Percentiles rank a stretch among this genome's conserved stretches.
These are phyloP conservation scores for Stentor coeruleus DNA, from an alignment of 73 alveolate species.

Conservation along the genomic window DNA sequence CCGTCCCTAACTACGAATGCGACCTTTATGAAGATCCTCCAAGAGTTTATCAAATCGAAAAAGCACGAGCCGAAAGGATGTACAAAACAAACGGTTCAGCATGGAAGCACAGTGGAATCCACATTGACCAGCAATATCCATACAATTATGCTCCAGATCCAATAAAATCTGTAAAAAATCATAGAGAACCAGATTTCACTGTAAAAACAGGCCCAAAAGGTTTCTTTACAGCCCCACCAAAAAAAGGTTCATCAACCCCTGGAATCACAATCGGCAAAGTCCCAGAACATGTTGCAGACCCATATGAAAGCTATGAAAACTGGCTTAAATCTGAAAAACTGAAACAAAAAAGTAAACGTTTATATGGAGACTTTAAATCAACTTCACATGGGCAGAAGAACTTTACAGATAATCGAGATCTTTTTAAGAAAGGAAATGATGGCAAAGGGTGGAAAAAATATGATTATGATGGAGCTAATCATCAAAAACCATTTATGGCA, in stretches of 20 bases:
- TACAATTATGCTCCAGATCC: background rate
- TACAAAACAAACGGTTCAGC: background rate
- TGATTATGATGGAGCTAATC: background rate
- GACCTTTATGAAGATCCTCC: constrained; percentile 16
- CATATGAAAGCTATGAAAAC: constrained; percentile 10
- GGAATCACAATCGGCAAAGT: constrained; percentile 12
- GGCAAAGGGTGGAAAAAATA: background rate
- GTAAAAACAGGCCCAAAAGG: constrained; percentile 11
- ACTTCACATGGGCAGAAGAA: background rate
- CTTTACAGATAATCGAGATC: background rate
- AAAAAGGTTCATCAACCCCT: constrained; percentile 21
- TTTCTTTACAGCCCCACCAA: constrained; percentile 9
- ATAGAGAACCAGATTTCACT: background rate
- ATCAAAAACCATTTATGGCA: constrained; percentile 2
- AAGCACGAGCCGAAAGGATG: background rate
- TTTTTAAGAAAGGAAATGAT: background rate
- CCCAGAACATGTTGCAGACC: background rate
- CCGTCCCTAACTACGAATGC: constrained; percentile 3
- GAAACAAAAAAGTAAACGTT: background rate
- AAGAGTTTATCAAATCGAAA: background rate
- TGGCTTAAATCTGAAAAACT: constrained; percentile 2
- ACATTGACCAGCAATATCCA: background rate
- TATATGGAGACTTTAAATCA: background rate
- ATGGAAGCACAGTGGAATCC: background rate
- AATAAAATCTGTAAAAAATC: background rate